Base-by-base conservation (phyloP, 306 rosid genomes). In the Erythrophleum fordii region DNA sequence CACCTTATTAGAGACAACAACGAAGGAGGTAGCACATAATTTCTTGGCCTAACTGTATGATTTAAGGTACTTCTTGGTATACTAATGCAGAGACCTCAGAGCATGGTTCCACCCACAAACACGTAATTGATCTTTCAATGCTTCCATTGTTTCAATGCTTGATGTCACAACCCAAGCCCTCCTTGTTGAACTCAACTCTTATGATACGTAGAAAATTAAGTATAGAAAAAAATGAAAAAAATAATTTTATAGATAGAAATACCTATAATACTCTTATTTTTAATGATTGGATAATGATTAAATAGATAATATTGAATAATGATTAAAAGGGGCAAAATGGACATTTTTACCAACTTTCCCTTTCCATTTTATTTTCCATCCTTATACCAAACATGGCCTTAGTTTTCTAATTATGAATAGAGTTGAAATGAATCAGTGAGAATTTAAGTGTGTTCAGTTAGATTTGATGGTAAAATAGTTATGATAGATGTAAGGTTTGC, bases 131-230 rank as follows among this genome's bases (percentile, higher is more conserved):
- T 91, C 98, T 53, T 94, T 94, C 74, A 90, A 65, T 0, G 93
- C 94, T 39, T 94, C 98, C 23, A 94, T 97, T 1, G 89, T 93
- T 41, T 90, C 98, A 3, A 88, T 92, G 76, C 98, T 90, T 1
- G 90, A 84, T 53, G 95, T 95, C 52, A 88, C 93, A 31, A 31
- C 4, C 34, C 34, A 31, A 31, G 34, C 34, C 34, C 34, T 31
- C 34, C 34, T 1, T 31, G 85, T 80, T 59, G 84, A 74, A 51
- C 89, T 91, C 91, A 87, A 89, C 2, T 11, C 77, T 3, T n/a
- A n/a, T n/a, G n/a, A n/a, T n/a, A n/a, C n/a, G n/a, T n/a, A n/a
- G n/a, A n/a, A n/a, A n/a, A n/a, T n/a, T n/a, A n/a, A n/a, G n/a
- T n/a, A n/a, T n/a, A n/a, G n/a, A n/a, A n/a, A n/a, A n/a, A n/a